Percentiles rank a stretch among this genome's conserved stretches.
These are phyloP conservation scores for Cantharellus anzutake DNA, from an alignment of 768 basidiomycete genomes.

Conservation along the genomic window DNA sequence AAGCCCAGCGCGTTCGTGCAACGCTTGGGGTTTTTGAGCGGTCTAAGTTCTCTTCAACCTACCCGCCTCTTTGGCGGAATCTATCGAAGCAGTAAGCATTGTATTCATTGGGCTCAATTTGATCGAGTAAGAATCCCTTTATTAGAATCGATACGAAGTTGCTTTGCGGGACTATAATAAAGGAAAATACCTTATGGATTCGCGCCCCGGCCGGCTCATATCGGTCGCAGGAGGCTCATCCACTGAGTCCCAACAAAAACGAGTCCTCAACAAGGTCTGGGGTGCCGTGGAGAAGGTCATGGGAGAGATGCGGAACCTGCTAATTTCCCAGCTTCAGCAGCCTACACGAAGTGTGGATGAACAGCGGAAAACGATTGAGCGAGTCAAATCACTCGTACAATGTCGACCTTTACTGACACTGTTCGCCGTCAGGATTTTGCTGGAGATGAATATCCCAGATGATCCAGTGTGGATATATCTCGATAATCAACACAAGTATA, in stretches of 20 bases:
- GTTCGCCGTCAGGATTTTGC: slow-evolving; percentile 42
- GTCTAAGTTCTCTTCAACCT: slow-evolving; percentile 95
- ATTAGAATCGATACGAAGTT: slow-evolving; percentile 78
- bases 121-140: not conserved
- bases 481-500: slow-evolving; percentile 79
- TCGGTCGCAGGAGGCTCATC: slow-evolving; percentile 23
- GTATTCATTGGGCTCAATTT: not conserved
- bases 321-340: slow-evolving; percentile 68
- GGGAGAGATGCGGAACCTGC: slow-evolving; percentile 65
- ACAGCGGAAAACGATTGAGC: slow-evolving; percentile 96
- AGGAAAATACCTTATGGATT: slow-evolving; percentile 77
- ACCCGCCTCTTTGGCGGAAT: slow-evolving; percentile 77
- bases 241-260: slow-evolving; percentile 44
- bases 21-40: slow-evolving; percentile 92
- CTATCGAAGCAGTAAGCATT: slow-evolving; percentile 58
- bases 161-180: slow-evolving; percentile 95
- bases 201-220: slow-evolving; percentile 69
- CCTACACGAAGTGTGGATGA: slow-evolving; percentile 68
- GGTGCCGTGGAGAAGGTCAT: slow-evolving; percentile 85
- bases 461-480: slow-evolving; percentile 95
- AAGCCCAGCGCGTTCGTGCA: slow-evolving; percentile 79
- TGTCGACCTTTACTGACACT: not conserved
- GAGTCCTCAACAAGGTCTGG: slow-evolving; percentile 95
- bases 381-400: slow-evolving; percentile 14
- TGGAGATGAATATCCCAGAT: slow-evolving; percentile 70